A percentile compares a stretch with the other conserved stretches of the same genome.
Evolutionary conservation across 345 rosid genomes (phyloP).

Genomic region (Pseudoturritis turrita): DNA sequence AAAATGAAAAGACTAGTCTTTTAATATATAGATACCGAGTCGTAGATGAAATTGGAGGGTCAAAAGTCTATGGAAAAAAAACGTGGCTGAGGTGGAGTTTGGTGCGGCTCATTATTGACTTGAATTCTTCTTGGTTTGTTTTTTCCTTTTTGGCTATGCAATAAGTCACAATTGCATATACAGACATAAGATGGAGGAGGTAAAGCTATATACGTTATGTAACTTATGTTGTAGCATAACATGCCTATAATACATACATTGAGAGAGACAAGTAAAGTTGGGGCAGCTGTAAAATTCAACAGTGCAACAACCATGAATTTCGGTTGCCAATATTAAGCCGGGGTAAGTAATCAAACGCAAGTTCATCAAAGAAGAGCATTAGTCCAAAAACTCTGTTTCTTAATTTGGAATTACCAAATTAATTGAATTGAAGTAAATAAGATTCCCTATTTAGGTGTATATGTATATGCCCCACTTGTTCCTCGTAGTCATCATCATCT

Average conservation of each 20-base stretch:
- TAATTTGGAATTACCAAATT: neutral
- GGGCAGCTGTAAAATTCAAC: slow-evolving; percentile 3
- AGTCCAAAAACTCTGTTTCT: neutral
- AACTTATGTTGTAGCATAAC: slow-evolving; percentile 12
- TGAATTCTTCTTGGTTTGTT: neutral
- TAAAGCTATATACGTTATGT: neutral
- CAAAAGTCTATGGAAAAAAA: slow-evolving; percentile 1
- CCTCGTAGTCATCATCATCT: slow-evolving; percentile 3
- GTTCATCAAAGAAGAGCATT: neutral
- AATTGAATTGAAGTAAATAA: neutral
- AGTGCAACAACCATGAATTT: slow-evolving; percentile 1
- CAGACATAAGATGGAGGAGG: neutral
- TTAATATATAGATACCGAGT: neutral
- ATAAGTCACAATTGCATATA: neutral
- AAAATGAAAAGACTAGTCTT: neutral
- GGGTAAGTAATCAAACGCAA: neutral
- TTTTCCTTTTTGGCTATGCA: neutral
- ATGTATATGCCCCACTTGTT: neutral
- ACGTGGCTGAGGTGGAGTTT: slow-evolving; percentile 29
- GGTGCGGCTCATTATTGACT: slow-evolving; percentile 25
- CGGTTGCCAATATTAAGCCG: neutral
- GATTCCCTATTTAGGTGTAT: neutral
- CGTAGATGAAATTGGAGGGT: slow-evolving; percentile 6
- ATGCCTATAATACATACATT: slow-evolving; percentile 17
- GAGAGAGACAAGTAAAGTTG: slow-evolving; percentile 8